Conservation (phyloP, 2,329 filamentous ascomycete species). For the Penicillium sp. region DNA sequence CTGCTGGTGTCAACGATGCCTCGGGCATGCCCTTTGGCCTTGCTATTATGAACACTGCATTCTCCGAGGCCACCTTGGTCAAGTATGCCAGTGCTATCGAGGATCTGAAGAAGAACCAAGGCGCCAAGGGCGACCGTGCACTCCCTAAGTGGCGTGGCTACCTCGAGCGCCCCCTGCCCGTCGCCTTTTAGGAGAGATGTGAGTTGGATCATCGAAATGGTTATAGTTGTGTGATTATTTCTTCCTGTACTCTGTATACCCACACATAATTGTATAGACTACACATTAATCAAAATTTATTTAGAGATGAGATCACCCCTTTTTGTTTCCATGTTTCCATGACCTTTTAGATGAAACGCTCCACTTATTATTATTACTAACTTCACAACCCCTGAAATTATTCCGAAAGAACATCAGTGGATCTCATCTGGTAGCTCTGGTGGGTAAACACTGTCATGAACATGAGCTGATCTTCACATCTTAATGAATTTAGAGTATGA, state of each 20-base stretch:
- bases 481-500: slow-evolving; percentile 1
- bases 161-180: slow-evolving; percentile 37
- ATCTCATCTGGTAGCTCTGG: not conserved
- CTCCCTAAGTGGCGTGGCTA: slow-evolving; percentile 55
- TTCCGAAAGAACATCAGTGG: not conserved
- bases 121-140: slow-evolving; percentile 48
- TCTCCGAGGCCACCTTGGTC: slow-evolving; percentile 57
- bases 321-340: not conserved
- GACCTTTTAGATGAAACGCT: not conserved
- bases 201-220: not conserved
- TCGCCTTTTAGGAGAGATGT: slow-evolving; percentile 24
- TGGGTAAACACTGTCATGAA: not conserved
- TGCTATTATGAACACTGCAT: slow-evolving; percentile 60
- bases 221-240: not conserved
- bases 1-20: slow-evolving; percentile 54
- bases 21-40: slow-evolving; percentile 63
- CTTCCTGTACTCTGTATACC: slow-evolving; percentile 6
- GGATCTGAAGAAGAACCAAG: slow-evolving; percentile 50
- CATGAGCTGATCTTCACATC: not conserved
- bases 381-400: not conserved
- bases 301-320: not conserved
- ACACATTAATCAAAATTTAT: not conserved
- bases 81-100: slow-evolving; percentile 64
- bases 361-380: too few species aligned
- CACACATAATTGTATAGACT: slow-evolving; percentile 8